phyloP scores from a whole-genome alignment of 495 filamentous ascomycete genomes.

The Corynascus novoguineensis region DNA sequence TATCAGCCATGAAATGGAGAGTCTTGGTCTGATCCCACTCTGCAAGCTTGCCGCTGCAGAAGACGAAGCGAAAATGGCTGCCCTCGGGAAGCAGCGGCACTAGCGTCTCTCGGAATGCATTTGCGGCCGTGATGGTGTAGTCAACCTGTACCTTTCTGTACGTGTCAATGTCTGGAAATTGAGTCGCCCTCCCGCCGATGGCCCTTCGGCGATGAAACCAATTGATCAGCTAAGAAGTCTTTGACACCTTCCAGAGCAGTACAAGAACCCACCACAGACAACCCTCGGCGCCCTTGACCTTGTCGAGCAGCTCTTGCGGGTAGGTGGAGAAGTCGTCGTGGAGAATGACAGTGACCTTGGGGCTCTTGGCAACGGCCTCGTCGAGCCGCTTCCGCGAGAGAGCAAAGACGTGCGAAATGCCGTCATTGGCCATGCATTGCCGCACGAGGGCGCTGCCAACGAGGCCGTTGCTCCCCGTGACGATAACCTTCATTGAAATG shows the following conservation, averaged over 20 bases:
- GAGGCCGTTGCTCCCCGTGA: slow-evolving; percentile 50
- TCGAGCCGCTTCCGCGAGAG: slow-evolving; percentile 30
- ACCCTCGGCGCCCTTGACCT: slow-evolving; percentile 45
- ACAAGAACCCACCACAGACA: slow-evolving; percentile 45
- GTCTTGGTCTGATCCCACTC: slow-evolving; percentile 44
- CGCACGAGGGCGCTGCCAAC: slow-evolving; percentile 41
- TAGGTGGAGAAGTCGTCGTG: slow-evolving; percentile 45
- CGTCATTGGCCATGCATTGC: slow-evolving; percentile 39
- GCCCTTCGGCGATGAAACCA: slow-evolving; percentile 23
- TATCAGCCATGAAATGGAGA: slow-evolving; percentile 39
- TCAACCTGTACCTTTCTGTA: slow-evolving; percentile 38
- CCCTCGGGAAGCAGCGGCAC: slow-evolving; percentile 20
- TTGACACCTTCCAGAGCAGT: not conserved
- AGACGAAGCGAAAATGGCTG: slow-evolving; percentile 47
- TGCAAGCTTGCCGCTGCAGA: slow-evolving; percentile 43
- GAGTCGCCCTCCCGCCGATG: slow-evolving; percentile 23
- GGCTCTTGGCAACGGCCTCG: slow-evolving; percentile 20
- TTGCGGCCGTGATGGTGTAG: slow-evolving; percentile 40
- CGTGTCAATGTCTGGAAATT: slow-evolving; percentile 30
- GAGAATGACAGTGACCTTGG: slow-evolving; percentile 41
- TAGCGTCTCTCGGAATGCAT: slow-evolving; percentile 32
- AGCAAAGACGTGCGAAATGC: slow-evolving; percentile 44
- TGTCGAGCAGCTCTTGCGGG: slow-evolving; percentile 31
- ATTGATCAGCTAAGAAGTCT: not conserved
- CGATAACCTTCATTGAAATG: slow-evolving; percentile 44